Evolutionary conservation across 768 basidiomycete species (phyloP).

Genomic region (Boletus rubropictus): DNA sequence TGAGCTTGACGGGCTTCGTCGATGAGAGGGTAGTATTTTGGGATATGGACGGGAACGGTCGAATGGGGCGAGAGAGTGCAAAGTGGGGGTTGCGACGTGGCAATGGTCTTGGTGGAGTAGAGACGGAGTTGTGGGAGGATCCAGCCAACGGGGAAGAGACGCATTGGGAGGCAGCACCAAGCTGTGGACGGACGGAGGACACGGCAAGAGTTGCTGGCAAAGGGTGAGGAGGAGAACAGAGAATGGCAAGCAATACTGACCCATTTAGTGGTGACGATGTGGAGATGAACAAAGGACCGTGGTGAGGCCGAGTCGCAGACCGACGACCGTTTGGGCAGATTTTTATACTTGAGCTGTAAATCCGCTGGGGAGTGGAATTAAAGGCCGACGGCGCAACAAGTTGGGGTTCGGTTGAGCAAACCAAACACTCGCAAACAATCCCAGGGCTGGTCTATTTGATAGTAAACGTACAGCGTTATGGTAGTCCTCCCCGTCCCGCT

Average conservation of each 20-base stretch:
- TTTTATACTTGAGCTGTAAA: slow-evolving; percentile 26
- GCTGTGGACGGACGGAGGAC: slow-evolving; percentile 29
- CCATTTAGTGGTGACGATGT: slow-evolving; percentile 29
- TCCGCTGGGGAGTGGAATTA: slow-evolving; percentile 23
- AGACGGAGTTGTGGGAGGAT: slow-evolving; percentile 29
- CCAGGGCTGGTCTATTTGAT: not conserved
- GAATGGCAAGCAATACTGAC: slow-evolving; percentile 25
- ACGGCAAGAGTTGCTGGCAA: slow-evolving; percentile 40
- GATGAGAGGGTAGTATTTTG: slow-evolving; percentile 18
- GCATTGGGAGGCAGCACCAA: slow-evolving; percentile 32
- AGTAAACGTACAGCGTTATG: slow-evolving; percentile 1
- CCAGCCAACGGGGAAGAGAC: slow-evolving; percentile 62
- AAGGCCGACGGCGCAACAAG: not conserved
- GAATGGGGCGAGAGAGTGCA: slow-evolving; percentile 65
- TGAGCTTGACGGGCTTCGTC: slow-evolving; percentile 62
- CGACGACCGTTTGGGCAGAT: slow-evolving; percentile 22
- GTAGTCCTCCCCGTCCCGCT: slow-evolving; percentile 1
- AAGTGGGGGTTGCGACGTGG: slow-evolving; percentile 51
- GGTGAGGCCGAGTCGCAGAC: slow-evolving; percentile 27
- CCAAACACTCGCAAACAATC: slow-evolving; percentile 24
- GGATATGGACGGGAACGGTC: slow-evolving; percentile 67
- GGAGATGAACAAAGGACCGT: slow-evolving; percentile 22
- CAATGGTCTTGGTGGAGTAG: slow-evolving; percentile 28
- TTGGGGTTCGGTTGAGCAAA: slow-evolving; percentile 30
- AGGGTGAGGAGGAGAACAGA: not conserved